Evolutionary conservation across 495 filamentous ascomycete genomes (phyloP).

Genomic region (Pyrenula aspistea): DNA sequence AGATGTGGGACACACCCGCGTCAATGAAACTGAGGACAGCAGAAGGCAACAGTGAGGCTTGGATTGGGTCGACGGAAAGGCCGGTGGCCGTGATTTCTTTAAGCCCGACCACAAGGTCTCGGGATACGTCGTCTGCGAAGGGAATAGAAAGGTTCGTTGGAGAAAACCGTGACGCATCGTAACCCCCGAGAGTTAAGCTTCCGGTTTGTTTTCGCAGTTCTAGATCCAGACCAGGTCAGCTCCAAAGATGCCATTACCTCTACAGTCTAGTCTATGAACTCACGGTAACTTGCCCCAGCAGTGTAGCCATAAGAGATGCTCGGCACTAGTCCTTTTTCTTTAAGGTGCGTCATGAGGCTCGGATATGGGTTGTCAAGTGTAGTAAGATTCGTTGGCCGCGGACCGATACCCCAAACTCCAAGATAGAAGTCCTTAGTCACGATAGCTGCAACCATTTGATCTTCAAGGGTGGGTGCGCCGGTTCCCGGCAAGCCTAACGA

Average conservation of each 20-base stretch:
- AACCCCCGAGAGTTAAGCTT: constrained; percentile 46
- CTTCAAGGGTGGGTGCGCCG: constrained; percentile 4
- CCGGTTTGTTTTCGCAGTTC: constrained; percentile 34
- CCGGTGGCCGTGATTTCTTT: constrained; percentile 23
- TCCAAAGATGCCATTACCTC: not conserved
- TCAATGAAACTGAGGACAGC: constrained; percentile 31
- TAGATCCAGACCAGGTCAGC: constrained; percentile 33
- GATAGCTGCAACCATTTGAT: constrained; percentile 14
- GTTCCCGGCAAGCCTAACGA: constrained; percentile 12
- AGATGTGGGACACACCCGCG: constrained; percentile 41
- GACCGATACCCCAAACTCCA: constrained; percentile 15
- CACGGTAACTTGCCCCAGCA: constrained; percentile 17
- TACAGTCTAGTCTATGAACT: too few species aligned
- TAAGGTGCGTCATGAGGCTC: constrained; percentile 14
- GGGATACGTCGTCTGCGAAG: constrained; percentile 35
- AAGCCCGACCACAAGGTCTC: constrained; percentile 39
- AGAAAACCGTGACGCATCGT: constrained; percentile 38
- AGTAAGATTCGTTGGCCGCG: constrained; percentile 17
- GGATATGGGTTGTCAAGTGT: constrained; percentile 9
- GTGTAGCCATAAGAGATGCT: constrained; percentile 18
- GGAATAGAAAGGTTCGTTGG: constrained; percentile 35
- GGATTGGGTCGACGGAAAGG: too few species aligned
- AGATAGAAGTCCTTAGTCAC: constrained; percentile 20
- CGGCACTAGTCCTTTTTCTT: constrained; percentile 9
- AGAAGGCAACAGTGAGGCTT: constrained; percentile 3